A percentile compares a stretch with the other conserved stretches of the same genome.
Conservation (phyloP, 345 rosid genomes). For the Aethionema arabicum region DNA sequence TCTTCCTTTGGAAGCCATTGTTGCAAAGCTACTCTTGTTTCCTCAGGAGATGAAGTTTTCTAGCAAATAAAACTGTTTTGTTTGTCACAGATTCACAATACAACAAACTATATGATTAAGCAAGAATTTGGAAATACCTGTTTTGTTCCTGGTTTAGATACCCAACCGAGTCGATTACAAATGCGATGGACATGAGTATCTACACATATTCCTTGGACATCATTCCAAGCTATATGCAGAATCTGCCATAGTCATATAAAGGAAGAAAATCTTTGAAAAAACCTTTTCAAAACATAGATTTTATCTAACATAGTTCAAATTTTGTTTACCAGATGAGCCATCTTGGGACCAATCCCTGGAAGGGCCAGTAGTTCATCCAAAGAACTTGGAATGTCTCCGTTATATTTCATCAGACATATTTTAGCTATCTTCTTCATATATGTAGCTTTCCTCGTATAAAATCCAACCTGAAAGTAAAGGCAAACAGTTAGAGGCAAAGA, state of each 20-base stretch:
- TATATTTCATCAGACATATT: conserved; percentile 66
- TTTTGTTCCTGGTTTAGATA: conserved; percentile 62
- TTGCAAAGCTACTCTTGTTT: conserved; percentile 88
- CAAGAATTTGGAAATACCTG: conserved; percentile 42
- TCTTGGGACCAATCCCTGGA: conserved; percentile 96
- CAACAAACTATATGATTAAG: background rate
- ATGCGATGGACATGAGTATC: conserved; percentile 97
- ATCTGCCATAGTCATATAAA: conserved; percentile 47
- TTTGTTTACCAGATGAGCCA: conserved; percentile 45
- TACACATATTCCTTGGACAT: conserved; percentile 92
- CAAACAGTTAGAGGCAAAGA: conserved; percentile 2
- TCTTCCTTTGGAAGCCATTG: conserved; percentile 96
- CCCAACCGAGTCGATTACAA: conserved; percentile 98
- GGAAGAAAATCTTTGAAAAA: background rate
- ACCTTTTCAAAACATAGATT: background rate
- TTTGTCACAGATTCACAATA: background rate
- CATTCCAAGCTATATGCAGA: conserved; percentile 87
- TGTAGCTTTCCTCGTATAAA: conserved; percentile 81
- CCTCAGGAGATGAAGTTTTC: conserved; percentile 85
- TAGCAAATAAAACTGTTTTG: conserved; percentile 28
- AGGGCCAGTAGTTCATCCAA: conserved; percentile 79
- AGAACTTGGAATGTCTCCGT: conserved; percentile 84
- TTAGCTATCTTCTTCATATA: conserved; percentile 90
- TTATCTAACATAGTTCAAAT: background rate
- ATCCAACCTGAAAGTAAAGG: conserved; percentile 65